Percentiles rank a stretch among this genome's conserved stretches.
These are phyloP conservation scores for Ceratobasidium sp. DNA, from an alignment of 1,284 basidiomycete genomes.

Conservation along the genomic window DNA sequence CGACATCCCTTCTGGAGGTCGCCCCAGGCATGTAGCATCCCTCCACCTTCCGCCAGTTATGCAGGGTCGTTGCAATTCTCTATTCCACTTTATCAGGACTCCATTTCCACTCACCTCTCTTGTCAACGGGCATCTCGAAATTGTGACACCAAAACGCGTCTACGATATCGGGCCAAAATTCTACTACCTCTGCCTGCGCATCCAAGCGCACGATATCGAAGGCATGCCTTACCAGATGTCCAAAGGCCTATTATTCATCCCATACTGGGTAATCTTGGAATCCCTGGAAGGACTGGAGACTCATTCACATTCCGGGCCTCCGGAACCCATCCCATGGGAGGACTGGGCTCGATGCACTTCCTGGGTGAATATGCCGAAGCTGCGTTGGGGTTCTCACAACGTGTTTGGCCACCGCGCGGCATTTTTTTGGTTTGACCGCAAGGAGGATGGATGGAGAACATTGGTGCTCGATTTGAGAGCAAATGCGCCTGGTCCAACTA, in stretches of 20 bases:
- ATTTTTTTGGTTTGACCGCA: not conserved
- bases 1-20: not conserved
- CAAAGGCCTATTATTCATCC: slow-evolving; percentile 2
- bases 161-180: slow-evolving; percentile 6
- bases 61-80: not conserved
- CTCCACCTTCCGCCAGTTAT: slow-evolving; percentile 13
- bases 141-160: slow-evolving; percentile 2
- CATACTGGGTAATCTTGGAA: not conserved
- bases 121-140: not conserved
- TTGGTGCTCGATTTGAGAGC: slow-evolving; percentile 13
- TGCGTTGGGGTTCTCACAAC: not conserved
- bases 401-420: slow-evolving; percentile 10
- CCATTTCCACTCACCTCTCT: not conserved
- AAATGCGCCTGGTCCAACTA: not conserved
- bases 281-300: not conserved
- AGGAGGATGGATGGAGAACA: not conserved
- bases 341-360: slow-evolving; percentile 2
- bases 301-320: not conserved
- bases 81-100: not conserved
- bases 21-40: slow-evolving; percentile 13
- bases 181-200: slow-evolving; percentile 4
- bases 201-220: slow-evolving; percentile 12
- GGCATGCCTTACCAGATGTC: not conserved
- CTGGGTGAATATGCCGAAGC: not conserved
- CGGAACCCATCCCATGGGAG: slow-evolving; percentile 13